Conservation (phyloP, 257 asterid genomes). For the Osmanthus fragrans region DNA sequence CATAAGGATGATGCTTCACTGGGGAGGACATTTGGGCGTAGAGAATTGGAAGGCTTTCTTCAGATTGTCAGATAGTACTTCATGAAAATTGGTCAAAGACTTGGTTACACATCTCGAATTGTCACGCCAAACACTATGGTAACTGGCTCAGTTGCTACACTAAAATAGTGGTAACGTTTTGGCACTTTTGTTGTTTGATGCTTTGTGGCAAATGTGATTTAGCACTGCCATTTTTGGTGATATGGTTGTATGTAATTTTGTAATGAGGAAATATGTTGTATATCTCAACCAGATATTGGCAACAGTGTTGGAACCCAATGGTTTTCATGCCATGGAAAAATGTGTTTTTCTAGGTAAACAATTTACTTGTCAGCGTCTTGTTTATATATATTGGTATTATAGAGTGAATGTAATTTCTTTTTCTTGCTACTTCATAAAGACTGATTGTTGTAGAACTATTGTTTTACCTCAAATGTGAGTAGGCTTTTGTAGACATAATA, state of each 20-base stretch:
- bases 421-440: background rate
- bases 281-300: constrained; percentile 53
- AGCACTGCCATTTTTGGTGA: constrained; percentile 52
- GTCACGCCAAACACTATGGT: constrained; percentile 31
- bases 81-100: constrained; percentile 16
- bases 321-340: constrained; percentile 28
- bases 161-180: constrained; percentile 39
- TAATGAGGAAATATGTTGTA: constrained; percentile 60
- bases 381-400: background rate
- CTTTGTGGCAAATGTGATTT: constrained; percentile 38
- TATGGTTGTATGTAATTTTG: constrained; percentile 48
- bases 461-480: background rate
- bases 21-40: constrained; percentile 68
- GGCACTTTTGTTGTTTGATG: constrained; percentile 38
- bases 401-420: background rate
- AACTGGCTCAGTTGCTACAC: constrained; percentile 34
- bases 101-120: constrained; percentile 30
- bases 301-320: constrained; percentile 38
- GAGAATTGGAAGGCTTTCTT: constrained; percentile 77
- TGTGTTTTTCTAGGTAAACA: background rate
- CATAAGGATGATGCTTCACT: constrained; percentile 57
- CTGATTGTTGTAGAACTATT: background rate
- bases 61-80: constrained; percentile 53
- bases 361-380: background rate
- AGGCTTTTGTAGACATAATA: background rate